Percentiles rank a stretch among this genome's conserved stretches.
phyloP scores from a whole-genome alignment of 345 rosid genomes.

The Anacardium occidentale region DNA sequence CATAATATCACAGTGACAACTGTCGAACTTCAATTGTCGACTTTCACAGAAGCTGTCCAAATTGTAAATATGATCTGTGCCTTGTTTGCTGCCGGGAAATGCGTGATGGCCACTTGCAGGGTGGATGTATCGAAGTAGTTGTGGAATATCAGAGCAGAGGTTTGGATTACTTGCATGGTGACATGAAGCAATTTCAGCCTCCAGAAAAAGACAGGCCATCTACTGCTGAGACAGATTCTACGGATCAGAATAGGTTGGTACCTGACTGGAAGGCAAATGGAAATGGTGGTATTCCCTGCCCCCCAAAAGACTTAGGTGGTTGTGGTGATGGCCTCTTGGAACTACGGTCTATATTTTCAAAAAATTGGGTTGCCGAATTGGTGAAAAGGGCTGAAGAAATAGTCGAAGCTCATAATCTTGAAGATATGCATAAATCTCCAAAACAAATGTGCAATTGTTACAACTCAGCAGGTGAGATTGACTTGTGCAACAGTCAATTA shows the following conservation, averaged over 20 bases:
- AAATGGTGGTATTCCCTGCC: conserved; percentile 43
- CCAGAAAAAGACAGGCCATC: background rate
- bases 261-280: conserved; percentile 41
- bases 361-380: conserved; percentile 36
- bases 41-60: conserved; percentile 41
- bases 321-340: conserved; percentile 38
- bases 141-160: conserved; percentile 22
- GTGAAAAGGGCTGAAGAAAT: conserved; percentile 37
- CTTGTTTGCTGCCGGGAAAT: conserved; percentile 42
- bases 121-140: conserved; percentile 21
- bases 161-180: conserved; percentile 36
- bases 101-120: conserved; percentile 35
- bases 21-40: conserved; percentile 50
- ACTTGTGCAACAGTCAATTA: conserved; percentile 13
- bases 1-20: conserved; percentile 32
- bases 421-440: conserved; percentile 1
- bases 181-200: background rate
- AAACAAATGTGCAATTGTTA: conserved; percentile 34
- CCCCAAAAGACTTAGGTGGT: conserved; percentile 30
- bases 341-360: conserved; percentile 32
- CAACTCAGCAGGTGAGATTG: conserved; percentile 21
- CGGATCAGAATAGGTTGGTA: background rate
- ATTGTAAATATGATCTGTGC: conserved; percentile 43
- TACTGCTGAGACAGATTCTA: conserved; percentile 1
- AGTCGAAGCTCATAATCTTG: conserved; percentile 5